Evolutionary conservation across 192 early-diverging fungal species (phyloP).

Genomic region (Funneliformis mosseae): DNA sequence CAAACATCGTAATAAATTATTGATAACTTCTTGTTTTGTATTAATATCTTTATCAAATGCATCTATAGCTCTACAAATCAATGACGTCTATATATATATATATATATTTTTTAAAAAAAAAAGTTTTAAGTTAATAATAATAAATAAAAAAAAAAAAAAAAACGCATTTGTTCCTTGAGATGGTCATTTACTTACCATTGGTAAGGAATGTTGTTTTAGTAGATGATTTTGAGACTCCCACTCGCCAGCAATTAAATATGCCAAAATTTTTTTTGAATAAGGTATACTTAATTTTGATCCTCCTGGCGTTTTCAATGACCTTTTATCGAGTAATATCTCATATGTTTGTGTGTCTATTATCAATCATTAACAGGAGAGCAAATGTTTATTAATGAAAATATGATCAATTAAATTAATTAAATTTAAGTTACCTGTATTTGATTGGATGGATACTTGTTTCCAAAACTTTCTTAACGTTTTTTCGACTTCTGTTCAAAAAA

Average conservation of each 20-base stretch:
- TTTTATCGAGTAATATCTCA: conserved; percentile 72
- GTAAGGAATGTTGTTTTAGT: conserved; percentile 83
- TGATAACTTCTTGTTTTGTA: conserved; percentile 64
- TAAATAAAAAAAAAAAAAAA: background rate
- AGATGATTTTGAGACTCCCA: conserved; percentile 88
- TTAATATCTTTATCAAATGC: conserved; percentile 54
- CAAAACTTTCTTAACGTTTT: conserved; percentile 14
- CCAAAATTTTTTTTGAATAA: conserved; percentile 60
- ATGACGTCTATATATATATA: conserved; percentile 65
- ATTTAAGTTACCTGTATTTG: background rate
- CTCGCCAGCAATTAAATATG: conserved; percentile 84
- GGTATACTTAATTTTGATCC: conserved; percentile 69
- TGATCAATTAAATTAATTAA: background rate
- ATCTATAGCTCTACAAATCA: conserved; percentile 85
- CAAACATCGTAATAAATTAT: conserved; percentile 77
- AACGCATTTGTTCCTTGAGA: background rate
- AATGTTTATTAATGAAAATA: background rate
- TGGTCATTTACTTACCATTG: conserved; percentile 60
- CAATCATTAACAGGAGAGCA: background rate
- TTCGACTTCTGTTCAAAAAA: background rate
- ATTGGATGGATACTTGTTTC: conserved; percentile 24
- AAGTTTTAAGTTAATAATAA: too few species aligned
- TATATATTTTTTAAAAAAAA: too few species aligned
- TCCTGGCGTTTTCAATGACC: conserved; percentile 80
- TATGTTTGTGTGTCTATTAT: background rate